Evolutionary conservation across 2,329 filamentous ascomycete species (phyloP).

Genomic region (Hypoxylon sp.): DNA sequence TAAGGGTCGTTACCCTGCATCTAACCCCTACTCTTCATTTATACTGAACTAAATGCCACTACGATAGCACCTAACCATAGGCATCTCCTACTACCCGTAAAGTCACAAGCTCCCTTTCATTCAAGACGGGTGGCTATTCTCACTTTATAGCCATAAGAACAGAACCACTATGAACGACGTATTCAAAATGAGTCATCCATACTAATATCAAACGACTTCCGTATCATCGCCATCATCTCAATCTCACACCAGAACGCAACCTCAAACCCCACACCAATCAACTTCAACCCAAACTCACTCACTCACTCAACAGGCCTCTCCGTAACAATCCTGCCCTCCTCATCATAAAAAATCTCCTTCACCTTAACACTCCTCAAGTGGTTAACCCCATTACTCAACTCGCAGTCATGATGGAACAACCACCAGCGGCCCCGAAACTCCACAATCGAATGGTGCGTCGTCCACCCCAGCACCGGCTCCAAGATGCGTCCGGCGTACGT

Average conservation of each 20-base stretch:
- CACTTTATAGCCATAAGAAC: too few relatives aligned
- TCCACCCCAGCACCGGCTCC: slow-evolving; percentile 85
- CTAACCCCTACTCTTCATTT: too few relatives aligned
- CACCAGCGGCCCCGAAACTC: slow-evolving; percentile 81
- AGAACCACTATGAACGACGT: too few relatives aligned
- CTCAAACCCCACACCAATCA: not conserved
- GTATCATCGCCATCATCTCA: too few relatives aligned
- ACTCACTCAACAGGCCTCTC: slow-evolving; percentile 53
- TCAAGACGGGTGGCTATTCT: too few relatives aligned
- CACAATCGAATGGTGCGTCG: slow-evolving; percentile 84
- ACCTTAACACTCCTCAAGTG: slow-evolving; percentile 82
- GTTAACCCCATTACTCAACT: slow-evolving; percentile 76
- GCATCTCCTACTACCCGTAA: too few relatives aligned
- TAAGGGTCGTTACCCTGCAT: too few relatives aligned
- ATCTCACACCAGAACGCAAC: not conserved
- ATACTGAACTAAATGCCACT: too few relatives aligned
- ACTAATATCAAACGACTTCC: too few relatives aligned
- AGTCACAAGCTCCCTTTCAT: too few relatives aligned
- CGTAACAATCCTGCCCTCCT: slow-evolving; percentile 71
- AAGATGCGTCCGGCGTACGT: slow-evolving; percentile 79
- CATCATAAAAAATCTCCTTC: slow-evolving; percentile 80
- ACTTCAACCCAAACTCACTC: slow-evolving; percentile 2
- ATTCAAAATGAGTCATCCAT: too few relatives aligned
- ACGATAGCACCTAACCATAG: too few relatives aligned
- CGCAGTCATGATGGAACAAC: slow-evolving; percentile 82